Evolutionary conservation across 331 rosid species (phyloP), one percentile per base, ranked within the genome.

Genomic region (Cucumis variabilis): DNA sequence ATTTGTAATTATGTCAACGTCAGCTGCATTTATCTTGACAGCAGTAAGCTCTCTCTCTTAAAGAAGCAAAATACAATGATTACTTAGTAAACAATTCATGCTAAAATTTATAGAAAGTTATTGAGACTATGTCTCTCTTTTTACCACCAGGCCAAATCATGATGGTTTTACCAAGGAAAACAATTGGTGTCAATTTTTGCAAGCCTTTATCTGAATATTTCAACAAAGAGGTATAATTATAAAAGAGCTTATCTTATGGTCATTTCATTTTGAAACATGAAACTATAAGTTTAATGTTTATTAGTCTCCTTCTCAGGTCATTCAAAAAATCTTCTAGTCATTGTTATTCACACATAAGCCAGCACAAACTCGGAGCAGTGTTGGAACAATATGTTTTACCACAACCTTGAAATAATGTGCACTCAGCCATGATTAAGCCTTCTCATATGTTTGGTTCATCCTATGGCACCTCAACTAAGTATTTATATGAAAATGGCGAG

Each of bases 21-120:
- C 98, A 6, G 92, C 96, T 15, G 96, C 90, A 86, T 94, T 95
- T 87, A 97, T 97, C 93, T 95, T 93, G 33, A 97, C 98, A 21
- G 98, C 94, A 48, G 99, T 96, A 89, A 97, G 86, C 82, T 95
- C 98, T 87, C 89, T 97, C 99, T 90, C 99, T 97, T 87, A 13
- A 86, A 92, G 9, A 75, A 74, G 27, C 60, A 75, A 60, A 86
- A 71, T 53, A 69, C 65, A 67, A 66, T 48, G 44, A 84, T 65
- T 68, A 2, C 65, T 24, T n/a, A 50, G 30, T 5, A 60, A 80
- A 30, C 16, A 82, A 12, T 17, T 27, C 48, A 80, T 58, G 50
- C 85, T 25, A 80, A 55, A 58, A 55, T n/a, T 58, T 80, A 13
- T 3, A 30, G n/a, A n/a, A n/a, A n/a, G n/a, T n/a, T n/a, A n/a